phyloP scores from a whole-genome alignment of 2,329 filamentous ascomycete species.

The Claviceps maximensis region DNA sequence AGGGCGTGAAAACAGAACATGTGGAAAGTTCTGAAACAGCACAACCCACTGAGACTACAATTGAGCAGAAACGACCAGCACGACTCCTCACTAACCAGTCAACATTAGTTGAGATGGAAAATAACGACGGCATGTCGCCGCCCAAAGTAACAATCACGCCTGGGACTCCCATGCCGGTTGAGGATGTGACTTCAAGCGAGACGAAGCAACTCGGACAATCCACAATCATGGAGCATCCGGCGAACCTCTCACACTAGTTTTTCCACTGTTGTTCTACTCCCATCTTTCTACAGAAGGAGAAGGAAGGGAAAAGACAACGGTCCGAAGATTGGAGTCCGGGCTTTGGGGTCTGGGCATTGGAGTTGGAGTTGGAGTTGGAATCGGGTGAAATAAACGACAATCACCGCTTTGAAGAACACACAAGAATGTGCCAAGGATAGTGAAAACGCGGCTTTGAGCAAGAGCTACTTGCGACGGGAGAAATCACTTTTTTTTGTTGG shows the following conservation, averaged over 20 bases:
- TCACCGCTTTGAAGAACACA: neutral
- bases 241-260: slow-evolving; percentile 20
- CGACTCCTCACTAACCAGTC: slow-evolving; percentile 2
- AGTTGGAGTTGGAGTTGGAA: too few relatives aligned
- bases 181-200: slow-evolving; percentile 19
- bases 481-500: neutral
- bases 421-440: neutral
- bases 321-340: neutral
- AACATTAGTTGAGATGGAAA: slow-evolving; percentile 3
- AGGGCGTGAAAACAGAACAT: slow-evolving; percentile 19
- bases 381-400: neutral
- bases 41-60: neutral
- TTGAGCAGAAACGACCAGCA: neutral
- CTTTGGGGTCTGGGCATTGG: neutral
- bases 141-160: slow-evolving; percentile 6
- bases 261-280: neutral
- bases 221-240: slow-evolving; percentile 21
- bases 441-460: neutral
- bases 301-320: neutral
- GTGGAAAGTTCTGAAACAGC: slow-evolving; percentile 12
- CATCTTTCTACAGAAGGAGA: neutral
- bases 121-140: slow-evolving; percentile 1
- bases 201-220: slow-evolving; percentile 32
- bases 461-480: neutral
- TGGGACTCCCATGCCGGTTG: slow-evolving; percentile 29